phyloP scores from a whole-genome alignment of 441 rosid genomes.

The Populus hybrid region DNA sequence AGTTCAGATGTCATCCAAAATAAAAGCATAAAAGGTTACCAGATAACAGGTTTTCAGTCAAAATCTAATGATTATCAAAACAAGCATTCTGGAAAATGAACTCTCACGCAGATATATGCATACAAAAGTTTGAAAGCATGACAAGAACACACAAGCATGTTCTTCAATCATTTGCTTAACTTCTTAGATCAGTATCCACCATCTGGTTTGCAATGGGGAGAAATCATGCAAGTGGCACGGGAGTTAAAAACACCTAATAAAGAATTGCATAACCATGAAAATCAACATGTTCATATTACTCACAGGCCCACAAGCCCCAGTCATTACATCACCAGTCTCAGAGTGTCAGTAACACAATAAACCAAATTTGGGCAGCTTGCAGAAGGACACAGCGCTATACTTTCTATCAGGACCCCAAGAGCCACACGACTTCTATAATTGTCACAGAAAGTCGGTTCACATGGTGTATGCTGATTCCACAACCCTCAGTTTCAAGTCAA shows the following conservation, averaged over 20 bases:
- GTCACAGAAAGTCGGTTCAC: not conserved
- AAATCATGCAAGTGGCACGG: not conserved
- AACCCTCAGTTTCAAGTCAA: not conserved
- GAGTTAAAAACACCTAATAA: not conserved
- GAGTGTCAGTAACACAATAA: not conserved
- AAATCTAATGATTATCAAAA: not conserved
- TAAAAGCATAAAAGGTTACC: not conserved
- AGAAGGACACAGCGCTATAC: not conserved
- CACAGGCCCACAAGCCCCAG: not conserved
- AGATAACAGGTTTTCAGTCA: not conserved
- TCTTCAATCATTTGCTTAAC: not conserved
- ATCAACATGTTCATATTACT: not conserved
- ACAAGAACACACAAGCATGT: not conserved
- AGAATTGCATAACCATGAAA: not conserved
- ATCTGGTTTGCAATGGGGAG: not conserved
- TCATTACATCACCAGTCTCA: not conserved
- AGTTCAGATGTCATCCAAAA: not conserved
- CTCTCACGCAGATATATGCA: not conserved
- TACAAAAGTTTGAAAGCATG: too few species aligned
- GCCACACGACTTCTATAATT: not conserved
- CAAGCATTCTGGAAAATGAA: not conserved
- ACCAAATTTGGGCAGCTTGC: not conserved
- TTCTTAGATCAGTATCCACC: not conserved
- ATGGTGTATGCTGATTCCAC: not conserved
- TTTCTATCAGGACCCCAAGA: not conserved